Evolutionary conservation across 768 basidiomycete genomes (phyloP).

Genomic region (Calocybe cyanea): DNA sequence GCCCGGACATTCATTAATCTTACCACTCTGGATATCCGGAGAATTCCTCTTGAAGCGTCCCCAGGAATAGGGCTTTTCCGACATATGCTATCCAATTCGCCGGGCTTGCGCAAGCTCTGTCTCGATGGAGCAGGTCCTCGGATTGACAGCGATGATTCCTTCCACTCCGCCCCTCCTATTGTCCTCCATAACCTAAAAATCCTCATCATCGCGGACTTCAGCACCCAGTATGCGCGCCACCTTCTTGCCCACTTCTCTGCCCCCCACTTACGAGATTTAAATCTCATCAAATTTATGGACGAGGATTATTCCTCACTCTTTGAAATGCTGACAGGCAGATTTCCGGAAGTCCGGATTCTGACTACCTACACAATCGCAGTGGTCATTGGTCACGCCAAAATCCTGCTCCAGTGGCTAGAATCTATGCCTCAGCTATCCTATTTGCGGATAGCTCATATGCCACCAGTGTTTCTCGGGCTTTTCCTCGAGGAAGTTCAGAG

Average conservation of each 20-base stretch:
- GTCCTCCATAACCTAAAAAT: constrained; percentile 45
- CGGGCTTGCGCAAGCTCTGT: constrained; percentile 49
- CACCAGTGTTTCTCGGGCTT: constrained; percentile 38
- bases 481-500: constrained; percentile 31
- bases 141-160: constrained; percentile 20
- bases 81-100: constrained; percentile 45
- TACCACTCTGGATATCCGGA: constrained; percentile 61
- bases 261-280: constrained; percentile 54
- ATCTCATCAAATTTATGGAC: constrained; percentile 49
- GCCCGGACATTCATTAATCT: constrained; percentile 47
- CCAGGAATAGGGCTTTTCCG: constrained; percentile 51
- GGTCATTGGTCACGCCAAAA: constrained; percentile 15
- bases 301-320: constrained; percentile 51
- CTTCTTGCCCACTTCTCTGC: constrained; percentile 48
- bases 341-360: constrained; percentile 51
- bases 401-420: constrained; percentile 47
- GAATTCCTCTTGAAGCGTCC: constrained; percentile 48
- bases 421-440: constrained; percentile 56
- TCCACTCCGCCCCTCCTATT: constrained; percentile 29
- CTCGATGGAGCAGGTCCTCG: constrained; percentile 63
- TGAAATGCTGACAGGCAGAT: constrained; percentile 39
- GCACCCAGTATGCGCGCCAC: constrained; percentile 41
- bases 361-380: constrained; percentile 47
- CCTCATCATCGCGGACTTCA: constrained; percentile 57
- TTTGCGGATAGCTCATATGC: constrained; percentile 45